Percentiles rank a stretch among this genome's conserved stretches.
phyloP scores from a whole-genome alignment of 2,329 filamentous ascomycete genomes.

The Acarospora socialis region DNA sequence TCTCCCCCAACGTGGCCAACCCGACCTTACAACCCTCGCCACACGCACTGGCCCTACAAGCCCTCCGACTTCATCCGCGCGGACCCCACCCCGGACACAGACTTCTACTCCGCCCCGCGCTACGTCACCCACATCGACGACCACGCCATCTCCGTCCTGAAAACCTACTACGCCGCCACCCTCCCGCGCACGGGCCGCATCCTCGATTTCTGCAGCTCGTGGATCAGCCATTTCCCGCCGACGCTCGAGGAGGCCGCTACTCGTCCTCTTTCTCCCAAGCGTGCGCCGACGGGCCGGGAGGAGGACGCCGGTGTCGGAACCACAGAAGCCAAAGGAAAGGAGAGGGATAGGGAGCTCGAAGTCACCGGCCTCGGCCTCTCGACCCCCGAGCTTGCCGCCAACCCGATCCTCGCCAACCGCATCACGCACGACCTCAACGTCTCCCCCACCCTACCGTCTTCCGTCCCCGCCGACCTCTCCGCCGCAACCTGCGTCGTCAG shows the following conservation, averaged over 20 bases:
- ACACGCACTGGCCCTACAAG: conserved; percentile 15
- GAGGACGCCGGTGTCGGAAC: no score
- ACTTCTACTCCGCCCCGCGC: conserved; percentile 24
- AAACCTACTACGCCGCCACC: conserved; percentile 31
- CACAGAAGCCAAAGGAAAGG: conserved; percentile 4
- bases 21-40: conserved; percentile 11
- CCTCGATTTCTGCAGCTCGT: conserved; percentile 37
- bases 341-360: conserved; percentile 19
- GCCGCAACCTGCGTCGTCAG: conserved; percentile 37
- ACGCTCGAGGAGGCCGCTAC: conserved; percentile 21
- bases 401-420: conserved; percentile 22
- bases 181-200: conserved; percentile 30
- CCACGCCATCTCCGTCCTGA: conserved; percentile 30
- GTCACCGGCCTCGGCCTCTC: conserved; percentile 38
- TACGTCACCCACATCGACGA: conserved; percentile 43
- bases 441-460: conserved; percentile 18
- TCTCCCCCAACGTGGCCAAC: conserved; percentile 6
- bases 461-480: conserved; percentile 7
- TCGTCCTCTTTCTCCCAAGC: no score
- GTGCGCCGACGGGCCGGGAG: no score
- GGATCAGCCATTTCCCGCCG: conserved; percentile 34
- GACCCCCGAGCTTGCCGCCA: conserved; percentile 29
- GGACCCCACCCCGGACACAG: conserved; percentile 15
- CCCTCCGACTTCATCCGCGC: conserved; percentile 15
- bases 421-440: conserved; percentile 33